A percentile compares a stretch with the other conserved stretches of the same genome.
These are phyloP conservation scores for Trichoderma polysporum DNA, from an alignment of 2,329 filamentous ascomycete species.

Conservation along the genomic window DNA sequence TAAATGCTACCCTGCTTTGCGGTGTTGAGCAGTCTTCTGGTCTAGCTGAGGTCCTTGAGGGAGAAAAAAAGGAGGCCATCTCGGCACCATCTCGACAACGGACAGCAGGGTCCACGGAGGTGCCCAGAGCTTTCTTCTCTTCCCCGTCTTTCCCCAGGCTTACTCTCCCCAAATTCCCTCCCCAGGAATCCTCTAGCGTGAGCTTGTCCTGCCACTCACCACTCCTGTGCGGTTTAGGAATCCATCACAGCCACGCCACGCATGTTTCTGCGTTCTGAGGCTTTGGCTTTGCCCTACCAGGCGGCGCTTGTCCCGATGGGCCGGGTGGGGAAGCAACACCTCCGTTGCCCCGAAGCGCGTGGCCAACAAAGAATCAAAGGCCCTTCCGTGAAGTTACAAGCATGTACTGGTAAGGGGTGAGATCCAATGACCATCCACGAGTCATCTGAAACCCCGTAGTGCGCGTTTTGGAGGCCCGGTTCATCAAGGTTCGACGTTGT, in stretches of 20 bases:
- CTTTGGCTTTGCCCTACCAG: not conserved
- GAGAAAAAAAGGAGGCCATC: not conserved
- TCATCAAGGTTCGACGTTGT: not conserved
- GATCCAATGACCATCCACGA: not conserved
- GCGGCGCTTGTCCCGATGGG: conserved; percentile 16
- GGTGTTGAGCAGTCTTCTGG: not conserved
- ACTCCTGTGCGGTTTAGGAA: conserved; percentile 7
- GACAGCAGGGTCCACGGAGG: not conserved
- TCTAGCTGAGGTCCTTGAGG: not conserved
- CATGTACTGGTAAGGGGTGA: too few relatives aligned
- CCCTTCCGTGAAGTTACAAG: not conserved
- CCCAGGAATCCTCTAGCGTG: conserved; percentile 11
- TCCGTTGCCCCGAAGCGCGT: conserved; percentile 22
- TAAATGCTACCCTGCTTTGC: not conserved
- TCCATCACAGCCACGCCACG: not conserved
- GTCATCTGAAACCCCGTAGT: conserved; percentile 13
- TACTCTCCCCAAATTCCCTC: not conserved
- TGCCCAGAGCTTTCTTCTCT: not conserved
- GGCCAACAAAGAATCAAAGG: not conserved
- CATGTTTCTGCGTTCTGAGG: not conserved
- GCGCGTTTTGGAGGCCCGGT: not conserved
- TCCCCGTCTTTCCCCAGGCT: conserved; percentile 17
- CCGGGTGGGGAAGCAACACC: conserved; percentile 19
- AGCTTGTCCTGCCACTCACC: not conserved
- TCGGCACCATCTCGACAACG: not conserved